Evolutionary conservation across 2,329 filamentous ascomycete species (phyloP).

Genomic region (Stylonectria norvegica): DNA sequence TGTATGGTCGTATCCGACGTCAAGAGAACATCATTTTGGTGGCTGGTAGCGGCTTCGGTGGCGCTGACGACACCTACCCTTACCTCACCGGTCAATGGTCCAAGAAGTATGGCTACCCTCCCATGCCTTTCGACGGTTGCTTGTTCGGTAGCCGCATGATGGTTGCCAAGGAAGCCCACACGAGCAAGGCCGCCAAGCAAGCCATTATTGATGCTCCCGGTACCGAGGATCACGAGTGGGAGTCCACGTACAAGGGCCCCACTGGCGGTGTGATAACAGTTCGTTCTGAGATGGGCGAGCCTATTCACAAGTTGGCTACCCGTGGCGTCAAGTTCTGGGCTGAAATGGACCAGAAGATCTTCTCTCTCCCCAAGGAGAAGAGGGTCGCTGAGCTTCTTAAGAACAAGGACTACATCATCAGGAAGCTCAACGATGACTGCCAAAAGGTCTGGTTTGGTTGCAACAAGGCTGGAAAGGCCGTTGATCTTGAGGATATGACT

Average conservation of each 20-base stretch:
- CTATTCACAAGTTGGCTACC: slow-evolving; percentile 97
- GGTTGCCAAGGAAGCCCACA: slow-evolving; percentile 89
- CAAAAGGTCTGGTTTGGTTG: slow-evolving; percentile 96
- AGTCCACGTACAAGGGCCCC: slow-evolving; percentile 87
- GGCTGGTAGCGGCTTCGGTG: slow-evolving; percentile 88
- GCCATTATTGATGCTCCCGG: slow-evolving; percentile 84
- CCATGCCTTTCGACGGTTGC: slow-evolving; percentile 92
- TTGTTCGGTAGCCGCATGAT: slow-evolving; percentile 92
- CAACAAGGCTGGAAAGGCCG: slow-evolving; percentile 74
- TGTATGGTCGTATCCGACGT: slow-evolving; percentile 85
- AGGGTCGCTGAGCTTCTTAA: slow-evolving; percentile 83
- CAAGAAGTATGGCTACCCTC: slow-evolving; percentile 78
- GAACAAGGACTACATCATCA: slow-evolving; percentile 85
- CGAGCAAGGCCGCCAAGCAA: slow-evolving; percentile 81
- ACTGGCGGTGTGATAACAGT: slow-evolving; percentile 95
- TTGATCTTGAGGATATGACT: slow-evolving; percentile 94
- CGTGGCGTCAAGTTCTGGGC: slow-evolving; percentile 96
- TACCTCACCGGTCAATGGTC: slow-evolving; percentile 90
- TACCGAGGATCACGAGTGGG: slow-evolving; percentile 79
- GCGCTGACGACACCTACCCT: slow-evolving; percentile 84
- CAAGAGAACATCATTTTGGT: slow-evolving; percentile 84
- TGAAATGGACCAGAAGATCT: slow-evolving; percentile 99
- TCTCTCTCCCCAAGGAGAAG: slow-evolving; percentile 93
- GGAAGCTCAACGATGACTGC: slow-evolving; percentile 93
- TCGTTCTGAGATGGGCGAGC: slow-evolving; percentile 98